Percentiles rank a stretch among this genome's conserved stretches.
These are phyloP conservation scores for Colletotrichum tropicicola DNA, from an alignment of 2,329 filamentous ascomycete species.

Conservation along the genomic window DNA sequence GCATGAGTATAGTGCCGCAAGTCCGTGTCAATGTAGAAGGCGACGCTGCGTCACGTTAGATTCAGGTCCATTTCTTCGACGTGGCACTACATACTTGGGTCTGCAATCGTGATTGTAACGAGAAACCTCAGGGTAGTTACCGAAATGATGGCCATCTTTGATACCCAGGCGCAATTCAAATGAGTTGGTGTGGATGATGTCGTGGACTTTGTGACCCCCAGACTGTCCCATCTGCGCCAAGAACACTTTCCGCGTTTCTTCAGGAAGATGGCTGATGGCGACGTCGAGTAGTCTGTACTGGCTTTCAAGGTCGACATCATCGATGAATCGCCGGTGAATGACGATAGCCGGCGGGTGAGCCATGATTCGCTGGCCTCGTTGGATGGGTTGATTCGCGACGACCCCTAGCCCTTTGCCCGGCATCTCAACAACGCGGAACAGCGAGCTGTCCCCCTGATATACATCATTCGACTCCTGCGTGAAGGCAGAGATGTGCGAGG, in stretches of 20 bases:
- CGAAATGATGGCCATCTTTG: slow-evolving; percentile 35
- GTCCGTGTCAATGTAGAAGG: slow-evolving; percentile 39
- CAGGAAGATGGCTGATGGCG: slow-evolving; percentile 36
- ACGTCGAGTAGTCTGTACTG: slow-evolving; percentile 38
- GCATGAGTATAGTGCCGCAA: slow-evolving; percentile 46
- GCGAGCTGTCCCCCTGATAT: background rate
- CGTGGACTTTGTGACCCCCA: slow-evolving; percentile 30
- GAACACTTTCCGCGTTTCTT: slow-evolving; percentile 32
- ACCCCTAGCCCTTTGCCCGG: slow-evolving; percentile 42
- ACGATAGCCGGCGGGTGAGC: slow-evolving; percentile 39
- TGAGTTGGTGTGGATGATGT: slow-evolving; percentile 45
- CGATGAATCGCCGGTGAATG: slow-evolving; percentile 35
- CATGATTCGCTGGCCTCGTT: slow-evolving; percentile 42
- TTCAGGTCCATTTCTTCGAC: background rate
- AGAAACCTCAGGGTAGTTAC: slow-evolving; percentile 30
- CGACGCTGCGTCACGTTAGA: slow-evolving; percentile 40
- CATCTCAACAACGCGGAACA: slow-evolving; percentile 30
- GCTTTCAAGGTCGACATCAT: slow-evolving; percentile 31
- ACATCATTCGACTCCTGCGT: background rate
- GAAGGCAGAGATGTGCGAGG: slow-evolving; percentile 14
- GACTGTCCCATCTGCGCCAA: slow-evolving; percentile 37
- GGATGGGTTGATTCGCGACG: slow-evolving; percentile 40
- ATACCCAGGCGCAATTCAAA: slow-evolving; percentile 36
- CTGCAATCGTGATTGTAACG: slow-evolving; percentile 46
- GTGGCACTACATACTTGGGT: slow-evolving; percentile 41